Conservation (phyloP, 148 eudicot species). For the Amaranthus hypochondriacus region DNA sequence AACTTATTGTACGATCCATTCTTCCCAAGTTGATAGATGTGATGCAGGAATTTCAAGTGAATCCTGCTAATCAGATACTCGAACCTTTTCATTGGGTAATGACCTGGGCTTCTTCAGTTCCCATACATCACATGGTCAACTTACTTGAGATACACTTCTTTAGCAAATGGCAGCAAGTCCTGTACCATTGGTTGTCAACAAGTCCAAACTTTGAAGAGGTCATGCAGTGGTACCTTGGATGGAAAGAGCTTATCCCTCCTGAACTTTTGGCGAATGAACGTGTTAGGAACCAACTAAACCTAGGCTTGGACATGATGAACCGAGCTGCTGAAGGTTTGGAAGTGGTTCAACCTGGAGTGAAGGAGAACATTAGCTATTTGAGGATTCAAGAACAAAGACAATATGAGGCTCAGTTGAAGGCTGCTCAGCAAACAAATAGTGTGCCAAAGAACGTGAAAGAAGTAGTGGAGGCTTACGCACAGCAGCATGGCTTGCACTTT, state of each 20-base stretch:
- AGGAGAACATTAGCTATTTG: slow-evolving; percentile 29
- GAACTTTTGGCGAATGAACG: slow-evolving; percentile 32
- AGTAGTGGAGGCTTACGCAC: slow-evolving; percentile 25
- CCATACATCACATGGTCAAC: slow-evolving; percentile 65
- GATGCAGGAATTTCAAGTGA: slow-evolving; percentile 71
- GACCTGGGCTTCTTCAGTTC: slow-evolving; percentile 68
- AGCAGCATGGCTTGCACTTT: slow-evolving; percentile 31
- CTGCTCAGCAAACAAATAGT: slow-evolving; percentile 23
- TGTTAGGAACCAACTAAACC: slow-evolving; percentile 21
- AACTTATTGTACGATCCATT: slow-evolving; percentile 65
- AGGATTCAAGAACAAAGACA: slow-evolving; percentile 30
- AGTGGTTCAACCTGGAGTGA: slow-evolving; percentile 33
- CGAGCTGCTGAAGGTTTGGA: slow-evolving; percentile 30
- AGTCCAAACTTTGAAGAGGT: slow-evolving; percentile 75
- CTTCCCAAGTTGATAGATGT: slow-evolving; percentile 59
- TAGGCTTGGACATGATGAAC: slow-evolving; percentile 32
- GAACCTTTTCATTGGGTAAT: slow-evolving; percentile 62
- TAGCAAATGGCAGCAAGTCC: slow-evolving; percentile 73
- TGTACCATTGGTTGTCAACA: slow-evolving; percentile 72
- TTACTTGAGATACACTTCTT: slow-evolving; percentile 74
- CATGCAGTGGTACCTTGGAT: slow-evolving; percentile 30
- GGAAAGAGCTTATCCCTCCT: slow-evolving; percentile 27
- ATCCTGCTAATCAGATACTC: slow-evolving; percentile 73
- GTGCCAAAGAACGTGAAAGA: slow-evolving; percentile 29
- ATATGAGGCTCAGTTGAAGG: slow-evolving; percentile 27